Percentiles rank a stretch among this genome's conserved stretches.
phyloP scores from a whole-genome alignment of 2,329 filamentous ascomycete species.

The Kalmusia sp. region DNA sequence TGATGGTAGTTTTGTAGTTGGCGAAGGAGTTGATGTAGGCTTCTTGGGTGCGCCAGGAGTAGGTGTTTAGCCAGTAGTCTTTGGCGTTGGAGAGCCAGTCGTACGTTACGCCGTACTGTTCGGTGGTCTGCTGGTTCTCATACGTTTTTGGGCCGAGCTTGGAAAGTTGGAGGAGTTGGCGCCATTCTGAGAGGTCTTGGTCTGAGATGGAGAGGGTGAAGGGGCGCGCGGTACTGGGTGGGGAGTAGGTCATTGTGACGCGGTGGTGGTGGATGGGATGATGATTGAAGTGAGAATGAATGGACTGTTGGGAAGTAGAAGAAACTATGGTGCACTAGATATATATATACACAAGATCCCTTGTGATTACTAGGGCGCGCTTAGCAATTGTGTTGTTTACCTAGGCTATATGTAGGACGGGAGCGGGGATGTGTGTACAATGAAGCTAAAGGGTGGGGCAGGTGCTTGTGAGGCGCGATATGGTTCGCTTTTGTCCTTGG shows the following conservation, averaged over 20 bases:
- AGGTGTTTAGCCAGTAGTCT: slow-evolving; percentile 46
- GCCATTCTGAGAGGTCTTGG: slow-evolving; percentile 41
- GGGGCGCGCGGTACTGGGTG: slow-evolving; percentile 35
- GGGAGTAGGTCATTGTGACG: slow-evolving; percentile 42
- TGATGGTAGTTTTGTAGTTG: slow-evolving; percentile 58
- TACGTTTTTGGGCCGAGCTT: slow-evolving; percentile 41
- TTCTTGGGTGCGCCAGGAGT: slow-evolving; percentile 48
- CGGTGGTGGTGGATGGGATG: too few species aligned
- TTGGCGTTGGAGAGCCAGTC: slow-evolving; percentile 46
- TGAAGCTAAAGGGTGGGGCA: not conserved
- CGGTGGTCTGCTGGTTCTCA: slow-evolving; percentile 34
- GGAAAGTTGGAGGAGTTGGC: slow-evolving; percentile 44
- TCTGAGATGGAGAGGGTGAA: slow-evolving; percentile 44
- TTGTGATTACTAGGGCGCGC: too few species aligned
- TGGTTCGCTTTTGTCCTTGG: too few species aligned
- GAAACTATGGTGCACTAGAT: too few species aligned
- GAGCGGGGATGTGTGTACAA: not conserved
- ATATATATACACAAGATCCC: too few species aligned
- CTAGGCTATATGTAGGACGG: not conserved
- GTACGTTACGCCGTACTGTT: slow-evolving; percentile 37
- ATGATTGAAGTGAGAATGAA: too few species aligned
- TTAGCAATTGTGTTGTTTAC: slow-evolving; percentile 24
- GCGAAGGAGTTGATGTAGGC: slow-evolving; percentile 59
- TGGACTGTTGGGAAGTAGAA: too few species aligned
- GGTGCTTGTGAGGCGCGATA: too few species aligned